phyloP scores from a whole-genome alignment of 257 asterid species.

The Paulownia fortunei region DNA sequence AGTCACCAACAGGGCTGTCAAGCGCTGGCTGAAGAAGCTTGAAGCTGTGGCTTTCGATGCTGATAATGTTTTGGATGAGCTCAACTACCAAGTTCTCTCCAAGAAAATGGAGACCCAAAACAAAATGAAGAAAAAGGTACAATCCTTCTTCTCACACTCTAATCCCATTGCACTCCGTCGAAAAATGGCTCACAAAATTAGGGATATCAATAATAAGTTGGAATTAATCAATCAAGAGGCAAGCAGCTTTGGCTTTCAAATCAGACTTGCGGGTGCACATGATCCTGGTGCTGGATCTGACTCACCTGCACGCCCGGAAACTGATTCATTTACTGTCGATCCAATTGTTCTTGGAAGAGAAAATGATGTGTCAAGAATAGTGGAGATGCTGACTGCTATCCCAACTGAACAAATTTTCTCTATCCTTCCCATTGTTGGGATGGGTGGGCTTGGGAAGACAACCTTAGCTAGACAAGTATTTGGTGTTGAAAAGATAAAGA shows the following conservation, averaged over 20 bases:
- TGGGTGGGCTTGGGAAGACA: constrained; percentile 39
- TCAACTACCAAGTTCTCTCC: constrained; percentile 11
- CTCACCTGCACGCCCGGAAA: background rate
- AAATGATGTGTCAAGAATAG: background rate
- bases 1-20: background rate
- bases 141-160: background rate
- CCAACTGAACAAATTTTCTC: background rate
- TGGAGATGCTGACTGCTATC: background rate
- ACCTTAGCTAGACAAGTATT: constrained; percentile 21
- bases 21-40: constrained; percentile 16
- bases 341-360: constrained; percentile 8
- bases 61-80: constrained; percentile 32
- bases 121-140: background rate
- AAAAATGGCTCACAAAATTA: constrained; percentile 25
- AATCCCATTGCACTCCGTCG: background rate
- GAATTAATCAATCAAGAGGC: background rate
- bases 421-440: constrained; percentile 32
- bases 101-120: background rate
- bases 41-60: constrained; percentile 22
- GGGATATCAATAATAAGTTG: constrained; percentile 11
- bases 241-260: background rate
- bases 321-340: background rate
- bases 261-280: background rate
- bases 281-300: background rate
- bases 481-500: background rate